Evolutionary conservation across 768 basidiomycete species (phyloP).

Genomic region (Mycena kentingensis): DNA sequence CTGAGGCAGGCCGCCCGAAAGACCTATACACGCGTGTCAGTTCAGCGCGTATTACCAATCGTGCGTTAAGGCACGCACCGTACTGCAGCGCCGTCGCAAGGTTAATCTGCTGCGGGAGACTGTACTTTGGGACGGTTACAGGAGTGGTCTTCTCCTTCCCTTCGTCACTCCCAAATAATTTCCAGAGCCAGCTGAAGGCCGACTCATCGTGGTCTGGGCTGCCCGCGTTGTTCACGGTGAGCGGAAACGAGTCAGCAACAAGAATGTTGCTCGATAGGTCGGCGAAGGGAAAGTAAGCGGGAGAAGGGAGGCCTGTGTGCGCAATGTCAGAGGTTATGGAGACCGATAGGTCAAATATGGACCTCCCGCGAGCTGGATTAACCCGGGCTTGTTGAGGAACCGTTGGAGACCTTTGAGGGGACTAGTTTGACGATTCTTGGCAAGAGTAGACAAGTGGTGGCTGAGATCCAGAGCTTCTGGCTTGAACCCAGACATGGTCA

Average conservation of each 20-base stretch:
- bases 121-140: conserved; percentile 64
- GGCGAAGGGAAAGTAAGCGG: conserved; percentile 72
- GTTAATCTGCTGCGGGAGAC: conserved; percentile 49
- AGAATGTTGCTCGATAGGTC: conserved; percentile 58
- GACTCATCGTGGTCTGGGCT: too few relatives aligned
- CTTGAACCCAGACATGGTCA: too few relatives aligned
- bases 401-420: conserved; percentile 70
- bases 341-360: background rate
- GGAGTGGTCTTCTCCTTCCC: conserved; percentile 46
- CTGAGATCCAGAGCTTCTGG: too few relatives aligned
- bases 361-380: conserved; percentile 72
- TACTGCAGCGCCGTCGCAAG: conserved; percentile 75
- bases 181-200: conserved; percentile 61
- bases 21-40: conserved; percentile 25
- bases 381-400: conserved; percentile 54
- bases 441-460: too few relatives aligned
- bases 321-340: background rate
- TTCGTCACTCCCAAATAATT: conserved; percentile 49
- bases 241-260: conserved; percentile 50
- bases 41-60: background rate
- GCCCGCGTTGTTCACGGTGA: conserved; percentile 28
- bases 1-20: conserved; percentile 54
- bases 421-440: conserved; percentile 50
- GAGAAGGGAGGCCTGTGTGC: conserved; percentile 58
- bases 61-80: conserved; percentile 32